Percentiles rank a stretch among this genome's conserved stretches.
Evolutionary conservation across 306 rosid species (phyloP).

Genomic region (Datisca glomerata): DNA sequence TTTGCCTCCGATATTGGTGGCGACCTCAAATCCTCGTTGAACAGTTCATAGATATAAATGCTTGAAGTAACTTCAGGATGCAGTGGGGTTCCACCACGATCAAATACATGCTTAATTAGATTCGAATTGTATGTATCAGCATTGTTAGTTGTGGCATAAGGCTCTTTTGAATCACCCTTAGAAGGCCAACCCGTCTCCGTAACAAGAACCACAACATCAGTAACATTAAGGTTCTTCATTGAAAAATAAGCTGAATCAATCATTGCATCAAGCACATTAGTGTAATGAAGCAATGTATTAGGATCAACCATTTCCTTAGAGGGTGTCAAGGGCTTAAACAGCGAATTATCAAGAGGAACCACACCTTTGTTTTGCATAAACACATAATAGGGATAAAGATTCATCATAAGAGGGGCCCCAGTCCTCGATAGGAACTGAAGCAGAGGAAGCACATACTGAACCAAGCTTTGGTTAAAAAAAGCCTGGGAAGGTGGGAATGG

Average conservation of each 20-base stretch:
- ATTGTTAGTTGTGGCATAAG: constrained; percentile 60
- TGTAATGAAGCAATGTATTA: constrained; percentile 75
- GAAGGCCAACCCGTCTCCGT: constrained; percentile 90
- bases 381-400: constrained; percentile 76
- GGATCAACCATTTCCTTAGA: constrained; percentile 85
- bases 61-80: constrained; percentile 70
- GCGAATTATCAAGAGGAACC: constrained; percentile 58
- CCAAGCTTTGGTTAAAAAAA: constrained; percentile 54
- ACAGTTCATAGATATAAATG: constrained; percentile 61
- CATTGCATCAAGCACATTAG: constrained; percentile 77
- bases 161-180: constrained; percentile 66
- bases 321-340: constrained; percentile 69
- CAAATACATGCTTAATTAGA: constrained; percentile 69
- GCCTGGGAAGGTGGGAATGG: constrained; percentile 93
- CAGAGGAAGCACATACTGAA: constrained; percentile 33
- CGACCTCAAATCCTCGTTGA: constrained; percentile 74
- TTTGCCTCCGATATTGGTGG: constrained; percentile 69
- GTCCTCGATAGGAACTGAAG: constrained; percentile 53
- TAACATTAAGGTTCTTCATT: constrained; percentile 66
- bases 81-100: constrained; percentile 66
- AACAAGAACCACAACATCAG: constrained; percentile 60
- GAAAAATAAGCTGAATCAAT: constrained; percentile 75
- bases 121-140: constrained; percentile 68
- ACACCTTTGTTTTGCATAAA: constrained; percentile 70
- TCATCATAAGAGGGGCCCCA: constrained; percentile 68